phyloP scores from a whole-genome alignment of 2,329 filamentous ascomycete genomes.

The Phaeosphaeria sp. region DNA sequence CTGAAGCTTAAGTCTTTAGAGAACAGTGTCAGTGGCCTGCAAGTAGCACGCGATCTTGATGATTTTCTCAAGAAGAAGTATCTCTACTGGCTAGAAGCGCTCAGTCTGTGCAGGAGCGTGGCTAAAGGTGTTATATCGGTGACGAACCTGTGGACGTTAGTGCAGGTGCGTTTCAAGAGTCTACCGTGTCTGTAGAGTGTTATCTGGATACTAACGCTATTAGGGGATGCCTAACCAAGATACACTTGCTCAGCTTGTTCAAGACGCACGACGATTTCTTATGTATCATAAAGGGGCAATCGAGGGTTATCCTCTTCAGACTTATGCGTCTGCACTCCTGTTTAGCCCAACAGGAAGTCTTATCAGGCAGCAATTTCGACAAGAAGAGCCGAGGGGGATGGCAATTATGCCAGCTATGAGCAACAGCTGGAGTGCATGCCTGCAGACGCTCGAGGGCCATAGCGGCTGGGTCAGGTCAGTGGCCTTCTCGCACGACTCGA shows the following conservation, averaged over 20 bases:
- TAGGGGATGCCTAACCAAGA: background rate
- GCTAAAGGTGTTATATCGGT: slow-evolving; percentile 8
- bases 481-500: slow-evolving; percentile 3
- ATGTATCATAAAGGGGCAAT: slow-evolving; percentile 26
- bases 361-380: slow-evolving; percentile 14
- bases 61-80: slow-evolving; percentile 8
- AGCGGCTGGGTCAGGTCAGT: slow-evolving; percentile 15
- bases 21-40: background rate
- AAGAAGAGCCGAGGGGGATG: slow-evolving; percentile 21
- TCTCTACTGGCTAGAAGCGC: too few species aligned
- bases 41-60: background rate
- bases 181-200: background rate
- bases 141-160: slow-evolving; percentile 1
- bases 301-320: slow-evolving; percentile 27
- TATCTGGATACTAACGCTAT: background rate
- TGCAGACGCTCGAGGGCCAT: too few species aligned
- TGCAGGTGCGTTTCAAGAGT: background rate
- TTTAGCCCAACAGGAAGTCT: slow-evolving; percentile 24
- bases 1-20: slow-evolving; percentile 12
- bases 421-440: too few species aligned
- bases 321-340: slow-evolving; percentile 29
- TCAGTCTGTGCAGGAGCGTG: slow-evolving; percentile 7
- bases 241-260: slow-evolving; percentile 7
- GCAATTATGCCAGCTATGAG: slow-evolving; percentile 13
- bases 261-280: slow-evolving; percentile 29